Percentiles rank a stretch among this genome's conserved stretches.
Evolutionary conservation across 1,139 yeast species (phyloP).

Genomic region (Hanseniaspora gamundiae): DNA sequence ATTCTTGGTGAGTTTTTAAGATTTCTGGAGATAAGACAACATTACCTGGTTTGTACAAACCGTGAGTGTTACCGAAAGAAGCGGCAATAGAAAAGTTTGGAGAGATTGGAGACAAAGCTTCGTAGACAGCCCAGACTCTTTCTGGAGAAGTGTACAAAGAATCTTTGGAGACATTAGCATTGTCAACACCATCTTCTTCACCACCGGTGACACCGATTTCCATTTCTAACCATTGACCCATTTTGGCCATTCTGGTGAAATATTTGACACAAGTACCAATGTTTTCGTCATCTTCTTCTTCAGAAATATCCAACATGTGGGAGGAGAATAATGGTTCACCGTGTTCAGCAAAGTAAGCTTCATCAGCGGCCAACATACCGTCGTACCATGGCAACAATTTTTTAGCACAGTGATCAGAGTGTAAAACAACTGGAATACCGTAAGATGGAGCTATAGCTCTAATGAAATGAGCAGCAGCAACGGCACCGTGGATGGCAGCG

Average conservation of each 20-base stretch:
- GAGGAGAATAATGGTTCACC: slow-evolving; percentile 97
- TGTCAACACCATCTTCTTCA: slow-evolving; percentile 99
- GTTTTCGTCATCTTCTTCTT: slow-evolving; percentile 93
- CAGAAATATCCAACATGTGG: slow-evolving; percentile 97
- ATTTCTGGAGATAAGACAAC: slow-evolving; percentile 88
- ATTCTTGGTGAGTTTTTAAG: slow-evolving; percentile 91
- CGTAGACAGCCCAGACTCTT: slow-evolving; percentile 83
- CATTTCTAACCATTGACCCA: slow-evolving; percentile 98
- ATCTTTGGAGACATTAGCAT: slow-evolving; percentile 82
- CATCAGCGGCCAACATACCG: slow-evolving; percentile 95
- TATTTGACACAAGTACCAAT: slow-evolving; percentile 89
- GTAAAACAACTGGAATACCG: slow-evolving; percentile 93
- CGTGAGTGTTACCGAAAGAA: slow-evolving; percentile 99
- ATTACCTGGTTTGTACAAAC: slow-evolving; percentile 99
- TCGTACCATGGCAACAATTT: slow-evolving; percentile 97
- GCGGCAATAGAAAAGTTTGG: slow-evolving; percentile 99
- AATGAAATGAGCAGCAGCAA: slow-evolving; percentile 98
- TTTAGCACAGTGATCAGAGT: slow-evolving; percentile 98
- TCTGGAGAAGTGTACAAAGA: slow-evolving; percentile 90
- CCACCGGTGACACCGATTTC: slow-evolving; percentile 99
- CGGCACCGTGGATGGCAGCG: slow-evolving; percentile 89
- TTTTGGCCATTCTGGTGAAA: slow-evolving; percentile 86
- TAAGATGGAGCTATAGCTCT: slow-evolving; percentile 93
- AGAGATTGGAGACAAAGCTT: slow-evolving; percentile 81
- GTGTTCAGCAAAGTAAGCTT: slow-evolving; percentile 70